phyloP scores from a whole-genome alignment of 495 filamentous ascomycete genomes.

The Talaromyces ruber region DNA sequence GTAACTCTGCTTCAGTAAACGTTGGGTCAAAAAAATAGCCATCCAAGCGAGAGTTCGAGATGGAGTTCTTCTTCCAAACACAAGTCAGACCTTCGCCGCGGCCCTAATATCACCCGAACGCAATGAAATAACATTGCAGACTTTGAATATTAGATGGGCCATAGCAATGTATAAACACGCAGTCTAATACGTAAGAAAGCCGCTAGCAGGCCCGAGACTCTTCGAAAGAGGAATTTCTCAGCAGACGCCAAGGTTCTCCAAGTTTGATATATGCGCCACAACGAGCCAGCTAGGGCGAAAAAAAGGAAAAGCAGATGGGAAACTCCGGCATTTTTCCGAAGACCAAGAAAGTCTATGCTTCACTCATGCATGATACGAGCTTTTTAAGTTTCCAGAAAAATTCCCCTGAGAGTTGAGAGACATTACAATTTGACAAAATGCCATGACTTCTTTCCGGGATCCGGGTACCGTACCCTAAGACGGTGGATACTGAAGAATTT shows the following conservation, averaged over 20 bases:
- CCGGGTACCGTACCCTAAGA: neutral
- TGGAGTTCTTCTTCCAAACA: neutral
- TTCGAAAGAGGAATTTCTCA: neutral
- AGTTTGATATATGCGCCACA: neutral
- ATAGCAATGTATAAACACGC: neutral
- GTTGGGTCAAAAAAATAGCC: neutral
- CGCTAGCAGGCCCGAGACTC: neutral
- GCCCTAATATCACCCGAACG: neutral
- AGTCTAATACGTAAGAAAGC: neutral
- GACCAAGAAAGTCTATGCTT: neutral
- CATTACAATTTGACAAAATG: neutral
- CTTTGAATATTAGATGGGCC: neutral
- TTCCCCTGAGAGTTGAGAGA: neutral
- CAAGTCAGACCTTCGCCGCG: neutral
- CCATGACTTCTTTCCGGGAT: neutral
- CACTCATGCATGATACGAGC: neutral
- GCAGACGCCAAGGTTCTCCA: neutral
- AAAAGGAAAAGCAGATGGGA: neutral
- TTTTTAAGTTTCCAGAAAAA: neutral
- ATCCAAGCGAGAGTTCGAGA: neutral
- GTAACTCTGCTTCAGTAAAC: neutral
- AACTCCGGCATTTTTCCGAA: neutral
- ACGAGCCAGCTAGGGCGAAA: neutral
- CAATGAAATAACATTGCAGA: neutral
- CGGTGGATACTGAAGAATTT: neutral